Evolutionary conservation across 2,329 filamentous ascomycete genomes (phyloP), one percentile per base, ranked within the genome.

Genomic region (Trichophyton mentagrophytes): DNA sequence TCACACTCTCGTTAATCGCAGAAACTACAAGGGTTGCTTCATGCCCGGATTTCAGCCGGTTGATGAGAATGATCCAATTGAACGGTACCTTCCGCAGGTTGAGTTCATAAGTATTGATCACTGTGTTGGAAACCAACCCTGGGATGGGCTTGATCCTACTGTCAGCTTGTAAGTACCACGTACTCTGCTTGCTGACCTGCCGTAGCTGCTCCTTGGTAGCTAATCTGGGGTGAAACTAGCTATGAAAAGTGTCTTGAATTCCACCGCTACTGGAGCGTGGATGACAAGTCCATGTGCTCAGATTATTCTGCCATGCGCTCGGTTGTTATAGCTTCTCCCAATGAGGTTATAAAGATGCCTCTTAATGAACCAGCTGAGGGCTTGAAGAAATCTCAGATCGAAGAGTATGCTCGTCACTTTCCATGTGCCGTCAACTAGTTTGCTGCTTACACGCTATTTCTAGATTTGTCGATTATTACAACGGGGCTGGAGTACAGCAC

Each of bases 221-320:
- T 46, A 60, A 62, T 38, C 7, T 40, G 30, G 11, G 9, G 40
- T 42, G 25, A 13, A 17, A 25, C 58, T 33, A 78, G 87, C 73
- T 96, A 96, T 78, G 90, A 96, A 77, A 80, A 84, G 61, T 88
- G 86, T 65, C 85, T 96, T 25, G 85, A 85, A 61, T 96, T 96
- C 81, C 89, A 95, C 78, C 88, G 90, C 66, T 96, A 95, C 83
- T 96, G 91, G 90, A 88, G 84, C 57, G 90, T 95, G 62, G 91
- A 96, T 74, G 91, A 96, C 79, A 85, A 83, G 64, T 83, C 90
- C 70, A 93, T 96, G 77, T 88, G 85, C 78, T 93, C 89, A 64
- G 90, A 95, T 69, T 96, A 88, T 80, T 90, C 86, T 0, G 89
- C 91, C 8, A 82, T 96, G 65, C 88, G 85, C 73, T 88, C 84